Evolutionary conservation across 108 stramenopile species (phyloP).

Genomic region (Cyclotella choctawhatcheeana): DNA sequence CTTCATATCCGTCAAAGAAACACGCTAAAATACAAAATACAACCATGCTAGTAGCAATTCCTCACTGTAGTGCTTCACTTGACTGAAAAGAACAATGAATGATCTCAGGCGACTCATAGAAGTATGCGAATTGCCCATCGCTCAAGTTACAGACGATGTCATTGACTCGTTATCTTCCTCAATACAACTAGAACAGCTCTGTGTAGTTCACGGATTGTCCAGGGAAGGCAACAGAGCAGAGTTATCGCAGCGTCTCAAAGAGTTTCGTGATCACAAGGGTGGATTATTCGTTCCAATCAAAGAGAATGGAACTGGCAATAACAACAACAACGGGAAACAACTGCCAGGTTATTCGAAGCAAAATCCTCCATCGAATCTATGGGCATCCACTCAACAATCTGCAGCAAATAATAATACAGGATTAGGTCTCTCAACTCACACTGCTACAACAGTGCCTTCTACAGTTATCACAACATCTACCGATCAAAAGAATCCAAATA

Average conservation of each 20-base stretch:
- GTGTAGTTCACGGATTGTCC: neutral
- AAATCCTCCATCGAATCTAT: constrained; percentile 2
- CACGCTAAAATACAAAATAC: too few relatives aligned
- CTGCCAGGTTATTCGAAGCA: neutral
- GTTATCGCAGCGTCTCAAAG: neutral
- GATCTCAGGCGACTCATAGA: neutral
- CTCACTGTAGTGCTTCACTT: too few relatives aligned
- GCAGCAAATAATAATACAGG: neutral
- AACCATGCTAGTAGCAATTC: too few relatives aligned
- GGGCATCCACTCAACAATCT: constrained; percentile 5
- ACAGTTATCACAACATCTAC: neutral
- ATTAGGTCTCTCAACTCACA: neutral
- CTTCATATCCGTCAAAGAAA: too few relatives aligned
- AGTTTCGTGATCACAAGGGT: neutral
- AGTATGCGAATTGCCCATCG: neutral
- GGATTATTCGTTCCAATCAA: too few relatives aligned
- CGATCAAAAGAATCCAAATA: constrained; percentile 6
- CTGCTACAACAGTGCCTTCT: neutral
- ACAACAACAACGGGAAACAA: neutral
- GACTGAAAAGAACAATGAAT: neutral
- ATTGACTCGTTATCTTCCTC: neutral
- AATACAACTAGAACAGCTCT: neutral
- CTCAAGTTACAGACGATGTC: neutral
- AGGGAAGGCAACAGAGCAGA: neutral
- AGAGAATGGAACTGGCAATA: neutral